Conservation (phyloP, 257 asterid genomes). For the Solanum chaucha region DNA sequence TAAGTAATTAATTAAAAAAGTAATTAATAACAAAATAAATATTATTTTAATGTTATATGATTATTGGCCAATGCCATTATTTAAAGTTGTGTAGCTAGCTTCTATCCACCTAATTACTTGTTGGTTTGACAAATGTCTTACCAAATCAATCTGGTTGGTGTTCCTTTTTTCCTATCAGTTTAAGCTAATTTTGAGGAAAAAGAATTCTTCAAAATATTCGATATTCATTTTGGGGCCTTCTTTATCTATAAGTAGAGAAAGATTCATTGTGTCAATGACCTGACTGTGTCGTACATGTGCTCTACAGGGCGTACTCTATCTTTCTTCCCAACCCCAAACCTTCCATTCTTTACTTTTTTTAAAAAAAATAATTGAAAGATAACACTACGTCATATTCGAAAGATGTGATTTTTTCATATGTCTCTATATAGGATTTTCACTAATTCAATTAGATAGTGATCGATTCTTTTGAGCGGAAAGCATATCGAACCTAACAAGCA, state of each 20-base stretch:
- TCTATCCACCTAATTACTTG: neutral
- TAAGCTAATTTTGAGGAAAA: neutral
- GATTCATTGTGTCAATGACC: fast-evolving
- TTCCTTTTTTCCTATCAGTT: neutral
- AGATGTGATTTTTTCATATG: neutral
- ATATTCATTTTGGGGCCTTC: neutral
- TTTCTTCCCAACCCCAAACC: neutral
- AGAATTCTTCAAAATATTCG: neutral
- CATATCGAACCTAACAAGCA: neutral
- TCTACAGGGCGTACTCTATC: neutral
- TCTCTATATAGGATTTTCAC: fast-evolving
- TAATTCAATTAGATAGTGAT: neutral
- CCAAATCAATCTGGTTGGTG: neutral
- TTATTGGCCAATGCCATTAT: neutral
- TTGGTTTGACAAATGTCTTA: neutral
- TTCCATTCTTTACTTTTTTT: fast-evolving
- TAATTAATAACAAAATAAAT: neutral
- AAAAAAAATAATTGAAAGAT: too few species aligned
- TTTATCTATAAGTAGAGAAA: neutral
- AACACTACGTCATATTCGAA: neutral
- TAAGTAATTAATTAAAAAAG: too few species aligned
- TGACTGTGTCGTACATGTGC: neutral
- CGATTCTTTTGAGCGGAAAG: neutral
- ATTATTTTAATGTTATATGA: neutral
- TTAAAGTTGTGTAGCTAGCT: neutral